These are phyloP conservation scores for Colletotrichum sp. DNA, from an alignment of 2,329 filamentous ascomycete genomes.

Conservation along the genomic window DNA sequence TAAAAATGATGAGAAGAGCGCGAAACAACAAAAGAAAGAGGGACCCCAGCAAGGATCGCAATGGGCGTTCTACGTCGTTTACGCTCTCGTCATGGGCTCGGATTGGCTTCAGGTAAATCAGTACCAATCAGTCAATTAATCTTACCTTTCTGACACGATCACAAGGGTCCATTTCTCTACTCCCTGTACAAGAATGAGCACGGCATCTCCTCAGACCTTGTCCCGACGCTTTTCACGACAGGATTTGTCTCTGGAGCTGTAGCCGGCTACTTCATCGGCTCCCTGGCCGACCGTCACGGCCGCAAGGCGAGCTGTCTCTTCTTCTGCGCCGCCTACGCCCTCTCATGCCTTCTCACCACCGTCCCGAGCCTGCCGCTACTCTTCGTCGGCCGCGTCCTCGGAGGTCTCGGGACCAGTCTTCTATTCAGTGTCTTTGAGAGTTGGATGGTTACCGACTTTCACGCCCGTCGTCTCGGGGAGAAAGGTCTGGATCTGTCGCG, in stretches of 20 bases:
- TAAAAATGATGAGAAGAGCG: neutral
- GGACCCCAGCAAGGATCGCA: slow-evolving; percentile 24
- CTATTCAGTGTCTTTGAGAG: slow-evolving; percentile 66
- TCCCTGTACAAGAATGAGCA: slow-evolving; percentile 39
- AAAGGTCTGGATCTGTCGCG: slow-evolving; percentile 47
- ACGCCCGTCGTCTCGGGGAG: slow-evolving; percentile 44
- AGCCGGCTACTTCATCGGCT: slow-evolving; percentile 51
- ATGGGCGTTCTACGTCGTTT: slow-evolving; percentile 45
- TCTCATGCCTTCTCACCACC: slow-evolving; percentile 51
- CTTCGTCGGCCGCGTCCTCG: slow-evolving; percentile 57
- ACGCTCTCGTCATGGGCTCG: slow-evolving; percentile 53
- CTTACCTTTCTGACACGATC: neutral
- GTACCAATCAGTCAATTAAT: neutral
- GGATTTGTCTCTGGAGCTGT: slow-evolving; percentile 51
- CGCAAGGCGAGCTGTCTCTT: slow-evolving; percentile 57
- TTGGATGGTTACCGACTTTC: slow-evolving; percentile 65
- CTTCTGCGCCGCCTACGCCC: slow-evolving; percentile 59
- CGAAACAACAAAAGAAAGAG: neutral
- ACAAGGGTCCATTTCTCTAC: slow-evolving; percentile 39
- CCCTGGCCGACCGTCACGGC: slow-evolving; percentile 54
- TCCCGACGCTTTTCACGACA: slow-evolving; percentile 46
- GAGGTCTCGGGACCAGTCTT: slow-evolving; percentile 60
- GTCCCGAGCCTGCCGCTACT: slow-evolving; percentile 42
- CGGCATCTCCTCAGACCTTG: slow-evolving; percentile 27
- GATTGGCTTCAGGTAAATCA: slow-evolving; percentile 56